Conservation (phyloP, 345 rosid genomes). For the Odontarrhena argentea region DNA sequence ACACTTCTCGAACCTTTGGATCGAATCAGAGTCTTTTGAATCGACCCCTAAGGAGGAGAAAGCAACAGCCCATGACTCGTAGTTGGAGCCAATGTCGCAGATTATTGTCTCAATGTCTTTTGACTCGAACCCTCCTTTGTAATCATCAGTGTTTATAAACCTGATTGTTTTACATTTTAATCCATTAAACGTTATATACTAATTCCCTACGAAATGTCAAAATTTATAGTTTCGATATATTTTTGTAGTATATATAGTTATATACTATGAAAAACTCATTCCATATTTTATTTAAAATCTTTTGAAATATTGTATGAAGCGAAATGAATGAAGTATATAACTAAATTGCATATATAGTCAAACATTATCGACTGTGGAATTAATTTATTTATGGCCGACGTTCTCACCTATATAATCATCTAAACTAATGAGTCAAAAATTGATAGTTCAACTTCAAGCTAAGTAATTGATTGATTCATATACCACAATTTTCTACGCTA, state of each 20-base stretch:
- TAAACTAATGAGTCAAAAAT: slow-evolving; percentile 1
- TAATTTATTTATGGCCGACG: slow-evolving; percentile 27
- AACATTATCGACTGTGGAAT: slow-evolving; percentile 13
- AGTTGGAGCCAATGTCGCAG: slow-evolving; percentile 52
- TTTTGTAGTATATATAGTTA: no score
- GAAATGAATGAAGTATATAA: background rate
- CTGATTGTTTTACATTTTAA: slow-evolving; percentile 34
- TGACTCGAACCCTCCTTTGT: slow-evolving; percentile 60
- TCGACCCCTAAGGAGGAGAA: slow-evolving; percentile 55
- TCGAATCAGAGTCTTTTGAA: slow-evolving; percentile 45
- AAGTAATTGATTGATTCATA: background rate
- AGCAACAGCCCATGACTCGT: slow-evolving; percentile 48
- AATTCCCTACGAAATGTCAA: no score
- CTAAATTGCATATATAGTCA: slow-evolving; percentile 9
- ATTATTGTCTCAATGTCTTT: slow-evolving; percentile 50
- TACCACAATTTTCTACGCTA: background rate
- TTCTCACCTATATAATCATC: slow-evolving; percentile 7
- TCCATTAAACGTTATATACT: no score
- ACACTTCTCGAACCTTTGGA: slow-evolving; percentile 39
- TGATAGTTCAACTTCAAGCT: slow-evolving; percentile 7
- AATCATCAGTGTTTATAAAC: slow-evolving; percentile 59
- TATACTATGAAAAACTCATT: no score
- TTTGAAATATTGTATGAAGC: no score
- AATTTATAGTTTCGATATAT: no score
- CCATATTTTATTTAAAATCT: no score